A percentile compares a stretch with the other conserved stretches of the same genome.
These are phyloP conservation scores for Cercospora sp. DNA, from an alignment of 2,329 filamentous ascomycete genomes.

Conservation along the genomic window DNA sequence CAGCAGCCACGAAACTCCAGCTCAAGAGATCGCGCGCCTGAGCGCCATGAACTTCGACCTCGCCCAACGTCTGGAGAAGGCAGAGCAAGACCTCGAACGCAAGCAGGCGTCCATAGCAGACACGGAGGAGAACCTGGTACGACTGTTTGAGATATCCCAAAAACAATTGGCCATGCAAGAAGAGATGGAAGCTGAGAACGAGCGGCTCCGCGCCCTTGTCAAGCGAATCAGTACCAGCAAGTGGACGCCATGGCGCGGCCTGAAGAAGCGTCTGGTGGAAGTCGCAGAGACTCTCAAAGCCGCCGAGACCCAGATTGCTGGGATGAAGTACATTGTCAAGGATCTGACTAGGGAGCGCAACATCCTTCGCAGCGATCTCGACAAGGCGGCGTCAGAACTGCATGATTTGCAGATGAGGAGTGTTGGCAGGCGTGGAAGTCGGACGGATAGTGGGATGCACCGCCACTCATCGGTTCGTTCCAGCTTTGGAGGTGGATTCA, in stretches of 20 bases:
- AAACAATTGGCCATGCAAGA: not conserved
- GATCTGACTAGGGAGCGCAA: conserved; percentile 4
- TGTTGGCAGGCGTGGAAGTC: not conserved
- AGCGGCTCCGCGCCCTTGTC: not conserved
- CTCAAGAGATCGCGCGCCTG: conserved; percentile 3
- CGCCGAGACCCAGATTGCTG: conserved; percentile 1
- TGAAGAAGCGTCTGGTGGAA: conserved; percentile 2
- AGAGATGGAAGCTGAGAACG: conserved; percentile 7
- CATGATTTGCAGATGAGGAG: not conserved
- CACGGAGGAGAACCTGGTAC: not conserved
- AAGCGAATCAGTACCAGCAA: conserved; percentile 1
- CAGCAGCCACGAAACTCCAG: not conserved
- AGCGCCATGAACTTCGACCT: not conserved
- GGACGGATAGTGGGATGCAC: conserved; percentile 1
- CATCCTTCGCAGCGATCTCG: not conserved
- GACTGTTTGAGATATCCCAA: not conserved
- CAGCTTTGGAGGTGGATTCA: not conserved
- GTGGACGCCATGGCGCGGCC: conserved; percentile 6
- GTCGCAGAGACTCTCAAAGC: not conserved
- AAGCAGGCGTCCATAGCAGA: conserved; percentile 1
- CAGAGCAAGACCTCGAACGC: conserved; percentile 4
- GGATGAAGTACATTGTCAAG: conserved; percentile 1
- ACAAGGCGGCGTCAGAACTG: conserved; percentile 2
- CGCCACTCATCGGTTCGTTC: conserved; percentile 5
- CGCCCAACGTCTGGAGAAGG: not conserved